These are phyloP conservation scores for Isoetes engelmannii DNA, from an alignment of 83 land plant species.

Conservation along the genomic window DNA sequence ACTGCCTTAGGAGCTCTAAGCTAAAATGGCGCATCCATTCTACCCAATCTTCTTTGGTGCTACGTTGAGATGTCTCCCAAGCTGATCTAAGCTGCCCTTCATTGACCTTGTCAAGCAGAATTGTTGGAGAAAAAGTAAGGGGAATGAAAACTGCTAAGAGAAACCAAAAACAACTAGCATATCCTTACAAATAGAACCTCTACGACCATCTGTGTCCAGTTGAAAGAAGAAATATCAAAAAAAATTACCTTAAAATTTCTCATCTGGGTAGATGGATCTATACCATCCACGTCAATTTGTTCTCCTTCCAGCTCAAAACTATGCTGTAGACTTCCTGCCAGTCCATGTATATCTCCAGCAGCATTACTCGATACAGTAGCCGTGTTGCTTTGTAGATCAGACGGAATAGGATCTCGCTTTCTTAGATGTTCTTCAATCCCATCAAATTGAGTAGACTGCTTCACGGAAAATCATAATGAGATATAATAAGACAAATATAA, in stretches of 20 bases:
- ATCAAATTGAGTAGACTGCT: constrained; percentile 85
- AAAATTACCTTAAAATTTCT: constrained; percentile 46
- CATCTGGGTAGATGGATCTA: constrained; percentile 38
- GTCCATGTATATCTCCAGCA: constrained; percentile 38
- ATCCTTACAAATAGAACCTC: background rate
- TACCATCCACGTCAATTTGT: constrained; percentile 35
- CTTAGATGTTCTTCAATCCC: constrained; percentile 65
- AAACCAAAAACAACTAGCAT: background rate
- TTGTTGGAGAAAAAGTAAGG: background rate
- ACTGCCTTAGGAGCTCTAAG: constrained; percentile 89
- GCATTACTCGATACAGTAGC: constrained; percentile 32
- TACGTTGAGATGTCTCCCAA: constrained; percentile 96
- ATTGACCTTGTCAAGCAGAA: constrained; percentile 51
- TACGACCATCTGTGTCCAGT: background rate
- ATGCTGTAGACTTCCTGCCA: constrained; percentile 51
- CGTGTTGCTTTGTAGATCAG: constrained; percentile 37
- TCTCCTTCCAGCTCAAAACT: constrained; percentile 50
- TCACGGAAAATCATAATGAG: background rate
- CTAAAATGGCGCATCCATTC: constrained; percentile 99
- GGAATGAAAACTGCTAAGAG: background rate
- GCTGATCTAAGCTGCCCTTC: constrained; percentile 79
- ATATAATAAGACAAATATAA: background rate
- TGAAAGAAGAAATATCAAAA: background rate
- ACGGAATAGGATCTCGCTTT: constrained; percentile 55
- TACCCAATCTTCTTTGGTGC: constrained; percentile 98